Conservation (phyloP, 345 rosid genomes). For the Laguncularia racemosa region DNA sequence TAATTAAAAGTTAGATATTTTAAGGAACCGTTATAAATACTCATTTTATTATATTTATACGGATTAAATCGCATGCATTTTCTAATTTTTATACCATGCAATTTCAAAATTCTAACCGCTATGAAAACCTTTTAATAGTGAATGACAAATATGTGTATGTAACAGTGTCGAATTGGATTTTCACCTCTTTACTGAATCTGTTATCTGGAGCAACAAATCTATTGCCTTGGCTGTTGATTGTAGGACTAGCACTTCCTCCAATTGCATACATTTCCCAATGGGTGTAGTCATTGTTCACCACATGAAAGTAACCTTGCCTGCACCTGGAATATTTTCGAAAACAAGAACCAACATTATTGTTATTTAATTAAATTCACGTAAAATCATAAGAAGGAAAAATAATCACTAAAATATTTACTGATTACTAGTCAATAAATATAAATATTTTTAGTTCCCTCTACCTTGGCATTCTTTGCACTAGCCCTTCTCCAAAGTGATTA, state of each 20-base stretch:
- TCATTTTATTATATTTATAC: too few species aligned
- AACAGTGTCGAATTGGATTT: neutral
- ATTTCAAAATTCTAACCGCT: too few species aligned
- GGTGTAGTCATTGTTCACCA: conserved; percentile 82
- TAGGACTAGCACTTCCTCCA: conserved; percentile 75
- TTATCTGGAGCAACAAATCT: conserved; percentile 52
- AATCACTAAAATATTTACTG: neutral
- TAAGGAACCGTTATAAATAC: too few species aligned
- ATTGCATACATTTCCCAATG: conserved; percentile 91
- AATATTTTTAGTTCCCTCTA: neutral
- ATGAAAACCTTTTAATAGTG: too few species aligned
- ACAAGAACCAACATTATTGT: too few species aligned
- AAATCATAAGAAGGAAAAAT: neutral
- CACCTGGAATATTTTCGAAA: conserved; percentile 29
- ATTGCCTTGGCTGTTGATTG: conserved; percentile 79
- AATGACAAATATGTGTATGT: too few species aligned
- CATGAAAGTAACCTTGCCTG: conserved; percentile 74
- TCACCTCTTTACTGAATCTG: conserved; percentile 55
- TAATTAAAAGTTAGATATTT: too few species aligned
- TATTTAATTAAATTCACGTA: neutral
- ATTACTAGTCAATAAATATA: neutral
- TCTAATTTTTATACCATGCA: too few species aligned
- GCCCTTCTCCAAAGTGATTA: conserved; percentile 79
- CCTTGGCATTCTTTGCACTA: conserved; percentile 84
- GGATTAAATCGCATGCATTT: too few species aligned